Percentiles rank a stretch among this genome's conserved stretches.
phyloP scores from a whole-genome alignment of 768 basidiomycete genomes.

The Termitomyces sp. region DNA sequence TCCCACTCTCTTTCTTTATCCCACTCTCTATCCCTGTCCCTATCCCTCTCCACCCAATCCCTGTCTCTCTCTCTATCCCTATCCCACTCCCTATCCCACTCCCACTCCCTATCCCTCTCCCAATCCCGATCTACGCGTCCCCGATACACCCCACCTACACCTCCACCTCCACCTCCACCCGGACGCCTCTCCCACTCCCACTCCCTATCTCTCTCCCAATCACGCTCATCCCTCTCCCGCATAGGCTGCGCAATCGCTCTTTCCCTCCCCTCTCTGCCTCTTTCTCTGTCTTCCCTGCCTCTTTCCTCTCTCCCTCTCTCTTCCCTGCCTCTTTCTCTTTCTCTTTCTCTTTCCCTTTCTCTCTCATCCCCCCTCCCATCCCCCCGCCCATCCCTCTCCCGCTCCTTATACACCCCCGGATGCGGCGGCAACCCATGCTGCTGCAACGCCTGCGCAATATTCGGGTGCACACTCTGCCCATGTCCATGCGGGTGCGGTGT shows the following conservation, averaged over 20 bases:
- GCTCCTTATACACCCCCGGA: slow-evolving; percentile 7
- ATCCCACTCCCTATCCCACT: background rate
- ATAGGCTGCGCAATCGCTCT: slow-evolving; percentile 12
- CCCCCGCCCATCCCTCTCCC: background rate
- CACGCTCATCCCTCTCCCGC: slow-evolving; percentile 16
- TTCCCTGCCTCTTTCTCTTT: background rate
- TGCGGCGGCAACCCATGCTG: slow-evolving; percentile 15
- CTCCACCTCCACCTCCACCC: background rate
- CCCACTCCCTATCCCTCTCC: background rate
- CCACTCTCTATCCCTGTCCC: background rate
- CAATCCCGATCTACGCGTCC: background rate
- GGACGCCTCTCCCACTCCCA: background rate
- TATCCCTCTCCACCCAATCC: slow-evolving; percentile 10
- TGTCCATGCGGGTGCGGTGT: background rate
- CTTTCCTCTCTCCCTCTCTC: background rate
- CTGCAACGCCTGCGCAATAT: slow-evolving; percentile 6
- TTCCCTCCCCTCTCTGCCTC: background rate
- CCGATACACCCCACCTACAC: background rate
- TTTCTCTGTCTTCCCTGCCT: background rate
- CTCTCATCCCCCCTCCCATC: slow-evolving; percentile 2
- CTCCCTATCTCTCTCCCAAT: slow-evolving; percentile 4
- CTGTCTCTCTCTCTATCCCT: slow-evolving; percentile 9
- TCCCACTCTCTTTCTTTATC: background rate
- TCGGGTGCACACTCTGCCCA: slow-evolving; percentile 2
- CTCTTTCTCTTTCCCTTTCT: background rate